Evolutionary conservation across 257 asterid species (phyloP), one percentile per base, ranked within the genome.

Genomic region (Lantana camara): DNA sequence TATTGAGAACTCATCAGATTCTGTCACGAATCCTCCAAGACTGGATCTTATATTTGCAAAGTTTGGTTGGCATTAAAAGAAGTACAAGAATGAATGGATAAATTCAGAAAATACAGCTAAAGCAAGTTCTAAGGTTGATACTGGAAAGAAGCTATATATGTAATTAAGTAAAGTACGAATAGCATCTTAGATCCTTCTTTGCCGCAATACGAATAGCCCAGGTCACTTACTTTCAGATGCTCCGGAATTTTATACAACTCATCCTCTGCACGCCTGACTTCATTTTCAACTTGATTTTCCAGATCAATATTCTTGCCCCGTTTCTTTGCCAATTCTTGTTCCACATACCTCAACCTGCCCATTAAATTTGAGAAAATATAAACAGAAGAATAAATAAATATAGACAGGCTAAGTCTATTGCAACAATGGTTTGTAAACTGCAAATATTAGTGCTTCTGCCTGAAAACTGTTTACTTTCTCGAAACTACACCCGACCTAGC

Each of bases 301-400:
- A 57, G 69, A 78, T 77, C 87, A 72, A 84, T 57, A 27, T 79
- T 77, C 80, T 78, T 85, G 66, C 98, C 98, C 73, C 87, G 80
- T 77, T 84, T 85, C 89, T 82, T 89, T 38, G 98, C 97, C 80
- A 93, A 73, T 71, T 90, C 96, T 70, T 93, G 97, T 72, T 90
- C 98, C 50, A 93, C 80, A 50, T 93, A 93, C 69, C 86, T 83
- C 84, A 90, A 54, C 96, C 97, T 91, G 85, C 48, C 40, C 64
- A 64, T 34, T 44, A 16, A 7, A 68, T 66, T 48, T 22, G 45
- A 53, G 46, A 57, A 62, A 29, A 27, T 11, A 55, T 4, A 54
- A 49, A 42, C n/a, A 52, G 10, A 52, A 27, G 12, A 53, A 64
- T 27, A 27, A 66, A 57, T 22, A 60, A 57, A 24, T 32, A 42